Conservation (phyloP, 805 yeast genomes). For the Candida jianshihensis region DNA sequence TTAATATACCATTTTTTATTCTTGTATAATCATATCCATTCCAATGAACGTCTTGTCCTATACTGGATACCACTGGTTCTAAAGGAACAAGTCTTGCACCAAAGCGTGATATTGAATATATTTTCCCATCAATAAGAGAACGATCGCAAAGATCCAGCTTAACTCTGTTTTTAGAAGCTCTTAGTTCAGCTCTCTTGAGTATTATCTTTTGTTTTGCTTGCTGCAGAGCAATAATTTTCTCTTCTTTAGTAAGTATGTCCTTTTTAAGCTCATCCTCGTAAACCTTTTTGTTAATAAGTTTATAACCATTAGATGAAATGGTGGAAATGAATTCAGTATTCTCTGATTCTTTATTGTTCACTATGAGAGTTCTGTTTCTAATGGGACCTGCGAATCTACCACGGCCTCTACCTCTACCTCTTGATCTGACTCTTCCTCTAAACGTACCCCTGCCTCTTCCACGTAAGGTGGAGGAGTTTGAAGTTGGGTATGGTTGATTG, state of each 20-base stretch:
- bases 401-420: slow-evolving; percentile 13
- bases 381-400: slow-evolving; percentile 17
- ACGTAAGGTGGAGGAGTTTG: background rate
- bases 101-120: slow-evolving; percentile 34
- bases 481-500: slow-evolving; percentile 6
- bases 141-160: slow-evolving; percentile 41
- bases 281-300: slow-evolving; percentile 31
- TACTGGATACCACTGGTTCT: slow-evolving; percentile 9
- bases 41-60: slow-evolving; percentile 24
- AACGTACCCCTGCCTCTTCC: background rate
- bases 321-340: slow-evolving; percentile 24
- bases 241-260: slow-evolving; percentile 17
- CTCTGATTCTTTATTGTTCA: slow-evolving; percentile 19
- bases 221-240: slow-evolving; percentile 15
- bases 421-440: slow-evolving; percentile 3
- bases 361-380: slow-evolving; percentile 27
- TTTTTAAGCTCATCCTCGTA: slow-evolving; percentile 27
- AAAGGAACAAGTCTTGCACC: slow-evolving; percentile 37
- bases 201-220: slow-evolving; percentile 12
- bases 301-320: slow-evolving; percentile 30
- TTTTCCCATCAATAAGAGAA: slow-evolving; percentile 31
- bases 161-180: slow-evolving; percentile 25
- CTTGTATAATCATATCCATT: slow-evolving; percentile 24
- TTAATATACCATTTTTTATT: slow-evolving; percentile 24
- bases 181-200: slow-evolving; percentile 15